Base-by-base conservation (phyloP, 2,329 filamentous ascomycete species). In the Fusarium staphyleae region DNA sequence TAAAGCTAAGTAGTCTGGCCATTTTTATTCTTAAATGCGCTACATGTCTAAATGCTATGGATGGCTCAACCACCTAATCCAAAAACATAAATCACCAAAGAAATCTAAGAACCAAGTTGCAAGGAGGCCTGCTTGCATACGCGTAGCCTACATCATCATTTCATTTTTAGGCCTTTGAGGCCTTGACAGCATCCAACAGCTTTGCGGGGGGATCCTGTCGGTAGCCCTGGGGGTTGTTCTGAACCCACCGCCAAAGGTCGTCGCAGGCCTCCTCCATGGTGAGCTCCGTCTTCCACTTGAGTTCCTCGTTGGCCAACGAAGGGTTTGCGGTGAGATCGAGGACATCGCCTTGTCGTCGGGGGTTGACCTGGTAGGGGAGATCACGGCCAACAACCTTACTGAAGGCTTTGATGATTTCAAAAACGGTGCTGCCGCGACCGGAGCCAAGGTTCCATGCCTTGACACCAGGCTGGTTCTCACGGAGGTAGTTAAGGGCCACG, bases 321-420 rank as follows among this genome's bases (percentile, higher is more conserved):
- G 95, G 90, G 76, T 97, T 96, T 63, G 95, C 92, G 16, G 95
- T 99, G 39, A 99, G 86, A 76, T 99, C 89, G 51, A 99, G 81
- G 14, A 99, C 95, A 70, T 99, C 95, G 48, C 95, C 95, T 32
- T 87, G 85, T 69, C 95, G 83, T 68, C 95, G 87, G 33, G 83
- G 86, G 8, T 88, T 90, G 52, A 98, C 89, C 72, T 97, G 83
- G 78, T 98, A 98, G 30, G 89, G 84, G 19, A 99, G 82, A 51
- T 95, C 86, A 43, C 87, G 88, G 57, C 95, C 95, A 16, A 97
- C 93, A 14, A 91, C 91, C 43, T 84, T 77, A 77, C 87, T 90
- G 79, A 99, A 99, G 47, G 95, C 93, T 66, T 93, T 91, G 83
- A 99, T 87, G 80, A 99, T 99, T 74, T 99, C 93, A 71, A 93